Conservation (phyloP, 352 stramenopile species). For the Phytophthora meadii region DNA sequence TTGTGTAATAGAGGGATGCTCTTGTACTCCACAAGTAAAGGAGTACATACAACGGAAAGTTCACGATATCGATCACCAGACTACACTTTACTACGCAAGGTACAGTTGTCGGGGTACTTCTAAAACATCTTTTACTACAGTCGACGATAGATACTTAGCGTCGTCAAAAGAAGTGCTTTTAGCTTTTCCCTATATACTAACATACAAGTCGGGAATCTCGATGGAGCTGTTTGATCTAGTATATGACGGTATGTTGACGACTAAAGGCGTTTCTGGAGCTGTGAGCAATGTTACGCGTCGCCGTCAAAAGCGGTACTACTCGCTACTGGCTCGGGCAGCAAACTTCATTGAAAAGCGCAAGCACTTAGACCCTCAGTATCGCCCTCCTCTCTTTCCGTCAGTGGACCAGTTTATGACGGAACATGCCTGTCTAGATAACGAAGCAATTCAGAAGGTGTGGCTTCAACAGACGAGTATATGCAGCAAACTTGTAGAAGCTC, state of each 20-base stretch:
- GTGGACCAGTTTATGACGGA: no score
- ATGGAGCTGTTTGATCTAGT: background rate
- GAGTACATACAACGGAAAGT: background rate
- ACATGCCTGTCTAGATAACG: no score
- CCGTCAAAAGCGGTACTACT: no score
- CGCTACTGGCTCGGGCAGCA: no score
- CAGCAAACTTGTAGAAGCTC: no score
- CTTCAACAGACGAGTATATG: no score
- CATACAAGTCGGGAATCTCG: background rate
- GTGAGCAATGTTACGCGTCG: background rate
- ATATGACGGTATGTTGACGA: background rate
- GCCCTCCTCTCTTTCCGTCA: no score
- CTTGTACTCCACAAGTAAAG: background rate
- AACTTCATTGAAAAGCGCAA: no score
- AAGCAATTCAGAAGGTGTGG: no score
- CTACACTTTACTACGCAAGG: background rate
- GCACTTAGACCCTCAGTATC: no score
- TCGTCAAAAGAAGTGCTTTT: background rate
- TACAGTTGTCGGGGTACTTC: background rate
- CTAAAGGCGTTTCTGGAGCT: background rate
- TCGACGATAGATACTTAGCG: background rate
- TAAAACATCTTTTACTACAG: background rate
- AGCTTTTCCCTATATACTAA: background rate
- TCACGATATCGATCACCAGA: background rate
- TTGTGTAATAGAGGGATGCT: background rate